phyloP scores from a whole-genome alignment of 192 early-diverging fungal genomes.

The Podila horticola region DNA sequence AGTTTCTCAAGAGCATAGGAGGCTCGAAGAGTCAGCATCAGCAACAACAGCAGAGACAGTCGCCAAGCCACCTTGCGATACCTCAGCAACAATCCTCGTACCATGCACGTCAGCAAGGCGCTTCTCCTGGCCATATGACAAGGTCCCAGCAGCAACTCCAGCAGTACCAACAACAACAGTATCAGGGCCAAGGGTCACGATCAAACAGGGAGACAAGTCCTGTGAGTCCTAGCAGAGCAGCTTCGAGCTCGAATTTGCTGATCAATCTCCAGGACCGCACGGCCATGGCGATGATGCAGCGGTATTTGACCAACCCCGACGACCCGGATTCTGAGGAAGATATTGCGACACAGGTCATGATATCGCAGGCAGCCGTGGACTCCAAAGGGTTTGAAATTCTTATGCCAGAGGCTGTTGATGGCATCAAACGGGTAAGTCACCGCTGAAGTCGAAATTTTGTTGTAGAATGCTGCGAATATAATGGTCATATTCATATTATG shows the following conservation, averaged over 20 bases:
- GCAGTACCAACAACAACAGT: background rate
- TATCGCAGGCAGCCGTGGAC: constrained; percentile 66
- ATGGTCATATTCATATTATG: background rate
- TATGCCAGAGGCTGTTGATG: constrained; percentile 62
- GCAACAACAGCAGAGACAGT: constrained; percentile 1
- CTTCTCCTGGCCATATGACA: background rate
- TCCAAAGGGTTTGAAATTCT: constrained; percentile 63
- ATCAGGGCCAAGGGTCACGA: background rate
- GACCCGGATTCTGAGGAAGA: constrained; percentile 55
- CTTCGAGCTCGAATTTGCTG: background rate
- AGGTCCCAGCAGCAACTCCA: background rate
- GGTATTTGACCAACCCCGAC: constrained; percentile 23
- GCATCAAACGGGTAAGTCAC: constrained; percentile 59
- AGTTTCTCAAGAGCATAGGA: background rate
- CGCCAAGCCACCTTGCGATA: background rate
- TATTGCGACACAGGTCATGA: constrained; percentile 56
- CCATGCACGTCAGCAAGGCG: no score
- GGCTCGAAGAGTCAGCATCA: background rate
- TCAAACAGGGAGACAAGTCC: background rate
- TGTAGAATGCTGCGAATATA: background rate
- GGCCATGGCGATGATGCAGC: constrained; percentile 46
- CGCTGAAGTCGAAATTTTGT: background rate
- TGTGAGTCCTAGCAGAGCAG: constrained; percentile 6
- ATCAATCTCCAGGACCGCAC: constrained; percentile 28
- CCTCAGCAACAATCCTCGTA: no score